These are phyloP conservation scores for Fomitopsis palustris DNA, from an alignment of 1,284 basidiomycete species.

Conservation along the genomic window DNA sequence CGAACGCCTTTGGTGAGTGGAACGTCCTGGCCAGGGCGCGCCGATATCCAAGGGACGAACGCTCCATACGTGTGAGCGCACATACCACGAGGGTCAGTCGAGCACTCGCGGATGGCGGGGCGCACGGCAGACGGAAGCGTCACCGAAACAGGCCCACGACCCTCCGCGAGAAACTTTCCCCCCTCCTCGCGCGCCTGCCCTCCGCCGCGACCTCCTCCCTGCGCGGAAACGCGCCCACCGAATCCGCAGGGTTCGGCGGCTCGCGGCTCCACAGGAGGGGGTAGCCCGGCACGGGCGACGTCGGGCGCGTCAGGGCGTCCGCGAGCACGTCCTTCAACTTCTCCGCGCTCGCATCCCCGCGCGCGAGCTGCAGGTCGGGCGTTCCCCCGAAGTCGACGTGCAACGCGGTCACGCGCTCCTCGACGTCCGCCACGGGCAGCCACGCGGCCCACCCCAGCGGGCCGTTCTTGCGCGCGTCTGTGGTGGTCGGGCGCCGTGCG, in stretches of 20 bases:
- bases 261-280: slow-evolving; percentile 4
- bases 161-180: background rate
- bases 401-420: background rate
- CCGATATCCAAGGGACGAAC: too few species aligned
- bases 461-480: background rate
- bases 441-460: background rate
- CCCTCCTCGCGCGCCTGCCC: background rate
- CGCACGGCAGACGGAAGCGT: background rate
- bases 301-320: background rate
- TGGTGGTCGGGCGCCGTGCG: too few species aligned
- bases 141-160: background rate
- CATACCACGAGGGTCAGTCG: too few species aligned
- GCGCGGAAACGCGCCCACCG: slow-evolving; percentile 4
- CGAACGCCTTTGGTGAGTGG: too few species aligned
- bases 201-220: background rate
- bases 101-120: too few species aligned
- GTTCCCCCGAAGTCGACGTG: background rate
- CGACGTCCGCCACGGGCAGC: background rate
- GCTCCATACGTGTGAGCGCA: too few species aligned
- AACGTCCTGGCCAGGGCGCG: too few species aligned
- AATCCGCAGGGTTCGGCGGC: slow-evolving; percentile 1
- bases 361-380: background rate
- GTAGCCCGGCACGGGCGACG: background rate
- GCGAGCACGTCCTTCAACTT: background rate
- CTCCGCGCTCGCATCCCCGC: background rate